Conservation (phyloP, 768 basidiomycete species). For the Wakefieldia striispora region DNA sequence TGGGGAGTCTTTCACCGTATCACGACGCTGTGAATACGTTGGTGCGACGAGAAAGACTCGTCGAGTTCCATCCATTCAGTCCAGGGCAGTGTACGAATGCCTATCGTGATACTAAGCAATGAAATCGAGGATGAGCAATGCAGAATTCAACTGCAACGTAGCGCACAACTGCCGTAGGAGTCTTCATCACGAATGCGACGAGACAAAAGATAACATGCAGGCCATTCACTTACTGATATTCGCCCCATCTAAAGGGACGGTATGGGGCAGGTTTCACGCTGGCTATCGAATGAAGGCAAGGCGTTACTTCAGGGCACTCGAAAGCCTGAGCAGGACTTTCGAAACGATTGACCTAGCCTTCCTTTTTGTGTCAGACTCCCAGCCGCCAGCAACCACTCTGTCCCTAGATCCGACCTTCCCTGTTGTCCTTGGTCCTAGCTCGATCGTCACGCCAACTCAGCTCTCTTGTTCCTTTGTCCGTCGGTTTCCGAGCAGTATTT, state of each 20-base stretch:
- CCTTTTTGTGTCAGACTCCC: too few species aligned
- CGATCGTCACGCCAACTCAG: too few species aligned
- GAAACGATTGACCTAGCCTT: too few species aligned
- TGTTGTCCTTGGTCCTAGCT: too few species aligned
- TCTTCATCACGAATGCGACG: too few species aligned
- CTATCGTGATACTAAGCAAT: slow-evolving; percentile 62
- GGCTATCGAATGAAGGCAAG: slow-evolving; percentile 37
- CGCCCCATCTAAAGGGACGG: slow-evolving; percentile 65
- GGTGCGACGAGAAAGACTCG: slow-evolving; percentile 52
- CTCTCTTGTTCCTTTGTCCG: too few species aligned
- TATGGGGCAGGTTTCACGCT: slow-evolving; percentile 61
- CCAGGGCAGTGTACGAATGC: slow-evolving; percentile 68
- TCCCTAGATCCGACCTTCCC: too few species aligned
- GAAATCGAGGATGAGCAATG: background rate
- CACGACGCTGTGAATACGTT: slow-evolving; percentile 47
- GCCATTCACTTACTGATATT: slow-evolving; percentile 55
- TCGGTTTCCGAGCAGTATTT: too few species aligned
- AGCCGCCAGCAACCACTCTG: too few species aligned
- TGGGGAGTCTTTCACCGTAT: slow-evolving; percentile 37
- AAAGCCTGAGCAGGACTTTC: slow-evolving; percentile 52
- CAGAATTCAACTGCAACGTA: too few species aligned
- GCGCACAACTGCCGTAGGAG: too few species aligned
- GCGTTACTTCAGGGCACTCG: slow-evolving; percentile 49
- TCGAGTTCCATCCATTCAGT: slow-evolving; percentile 78
- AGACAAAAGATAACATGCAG: background rate